Conservation (phyloP, 2,329 filamentous ascomycete genomes). For the Trichophyton mentagrophytes region DNA sequence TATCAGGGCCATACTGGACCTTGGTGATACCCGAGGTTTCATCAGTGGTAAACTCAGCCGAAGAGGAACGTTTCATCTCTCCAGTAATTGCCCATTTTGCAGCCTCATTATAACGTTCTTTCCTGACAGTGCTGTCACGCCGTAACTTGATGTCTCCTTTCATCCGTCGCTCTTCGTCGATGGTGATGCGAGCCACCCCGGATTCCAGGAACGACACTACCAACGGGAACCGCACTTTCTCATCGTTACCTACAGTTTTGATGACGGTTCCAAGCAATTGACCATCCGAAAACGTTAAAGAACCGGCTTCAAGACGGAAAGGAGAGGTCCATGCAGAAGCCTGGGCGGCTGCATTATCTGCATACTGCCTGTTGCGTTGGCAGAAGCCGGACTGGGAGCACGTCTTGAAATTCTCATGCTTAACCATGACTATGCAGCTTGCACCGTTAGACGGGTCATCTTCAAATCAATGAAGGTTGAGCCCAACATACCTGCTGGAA, state of each 20-base stretch:
- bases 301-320: slow-evolving; percentile 61
- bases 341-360: slow-evolving; percentile 57
- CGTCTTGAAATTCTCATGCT: slow-evolving; percentile 94
- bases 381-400: slow-evolving; percentile 95
- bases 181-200: slow-evolving; percentile 69
- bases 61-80: slow-evolving; percentile 58
- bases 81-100: slow-evolving; percentile 78
- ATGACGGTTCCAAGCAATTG: slow-evolving; percentile 67
- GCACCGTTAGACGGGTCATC: not conserved
- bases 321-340: slow-evolving; percentile 63
- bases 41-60: slow-evolving; percentile 54
- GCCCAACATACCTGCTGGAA: slow-evolving; percentile 47
- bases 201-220: slow-evolving; percentile 82
- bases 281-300: slow-evolving; percentile 64
- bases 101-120: slow-evolving; percentile 89
- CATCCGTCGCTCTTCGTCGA: slow-evolving; percentile 83
- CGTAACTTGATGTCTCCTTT: slow-evolving; percentile 81
- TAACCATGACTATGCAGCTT: slow-evolving; percentile 55
- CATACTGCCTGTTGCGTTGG: slow-evolving; percentile 81
- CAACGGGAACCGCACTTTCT: slow-evolving; percentile 64
- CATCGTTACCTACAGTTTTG: slow-evolving; percentile 58
- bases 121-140: slow-evolving; percentile 69
- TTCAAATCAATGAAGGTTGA: not conserved
- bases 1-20: slow-evolving; percentile 64
- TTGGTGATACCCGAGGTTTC: slow-evolving; percentile 55